Percentiles rank a stretch among this genome's conserved stretches.
Evolutionary conservation across 2,329 filamentous ascomycete species (phyloP).

Genomic region (Hypoxylon sp.): DNA sequence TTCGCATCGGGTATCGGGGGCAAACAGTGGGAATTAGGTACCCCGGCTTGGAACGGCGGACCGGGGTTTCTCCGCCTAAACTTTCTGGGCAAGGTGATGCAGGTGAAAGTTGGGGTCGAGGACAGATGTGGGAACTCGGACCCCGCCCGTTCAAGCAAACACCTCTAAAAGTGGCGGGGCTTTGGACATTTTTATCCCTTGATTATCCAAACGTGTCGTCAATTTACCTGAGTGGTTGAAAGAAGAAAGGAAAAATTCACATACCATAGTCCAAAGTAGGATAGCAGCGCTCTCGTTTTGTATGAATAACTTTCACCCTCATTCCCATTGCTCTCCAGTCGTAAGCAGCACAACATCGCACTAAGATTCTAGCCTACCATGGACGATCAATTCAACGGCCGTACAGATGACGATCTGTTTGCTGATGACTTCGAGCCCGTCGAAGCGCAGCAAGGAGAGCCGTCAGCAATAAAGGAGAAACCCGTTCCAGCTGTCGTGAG

Average conservation of each 20-base stretch:
- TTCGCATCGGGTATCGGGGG: background rate
- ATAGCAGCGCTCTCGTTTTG: background rate
- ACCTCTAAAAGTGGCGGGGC: constrained; percentile 32
- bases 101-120: constrained; percentile 3
- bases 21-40: constrained; percentile 4
- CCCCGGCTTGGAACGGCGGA: background rate
- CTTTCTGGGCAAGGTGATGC: constrained; percentile 2
- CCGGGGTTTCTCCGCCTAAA: constrained; percentile 39
- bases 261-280: background rate
- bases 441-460: constrained; percentile 38
- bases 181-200: constrained; percentile 37
- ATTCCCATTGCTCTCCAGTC: background rate
- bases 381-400: constrained; percentile 73
- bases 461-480: constrained; percentile 18
- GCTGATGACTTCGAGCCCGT: constrained; percentile 74
- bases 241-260: constrained; percentile 1
- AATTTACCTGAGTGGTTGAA: background rate
- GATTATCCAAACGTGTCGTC: constrained; percentile 11
- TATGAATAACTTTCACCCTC: background rate
- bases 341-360: background rate
- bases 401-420: constrained; percentile 74
- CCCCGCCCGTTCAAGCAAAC: constrained; percentile 34
- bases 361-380: constrained; percentile 54
- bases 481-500: constrained; percentile 27
- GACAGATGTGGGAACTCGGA: background rate